These are phyloP conservation scores for Lactarius vividus DNA, from an alignment of 768 basidiomycete genomes.

Conservation along the genomic window DNA sequence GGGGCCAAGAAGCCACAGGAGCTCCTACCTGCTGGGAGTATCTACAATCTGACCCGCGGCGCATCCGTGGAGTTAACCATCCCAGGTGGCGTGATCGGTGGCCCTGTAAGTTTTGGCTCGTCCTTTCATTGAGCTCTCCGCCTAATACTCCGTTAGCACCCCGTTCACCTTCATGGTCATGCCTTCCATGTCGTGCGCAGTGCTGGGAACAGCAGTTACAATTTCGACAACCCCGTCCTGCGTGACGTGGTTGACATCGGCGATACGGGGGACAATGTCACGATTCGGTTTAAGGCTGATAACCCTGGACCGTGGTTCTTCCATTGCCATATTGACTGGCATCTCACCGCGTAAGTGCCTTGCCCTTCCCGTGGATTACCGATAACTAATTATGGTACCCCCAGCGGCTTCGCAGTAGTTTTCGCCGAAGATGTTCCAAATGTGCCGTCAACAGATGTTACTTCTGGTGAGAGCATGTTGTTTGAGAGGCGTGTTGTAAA, in stretches of 20 bases:
- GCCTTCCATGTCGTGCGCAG: constrained; percentile 28
- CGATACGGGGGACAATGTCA: constrained; percentile 12
- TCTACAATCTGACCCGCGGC: constrained; percentile 6
- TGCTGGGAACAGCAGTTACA: constrained; percentile 20
- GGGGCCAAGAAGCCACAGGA: constrained; percentile 6
- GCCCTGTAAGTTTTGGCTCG: constrained; percentile 8
- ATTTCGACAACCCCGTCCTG: constrained; percentile 26
- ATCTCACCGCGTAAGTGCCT: constrained; percentile 23
- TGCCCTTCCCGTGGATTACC: background rate
- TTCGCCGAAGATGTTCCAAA: constrained; percentile 7
- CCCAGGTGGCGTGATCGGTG: constrained; percentile 13
- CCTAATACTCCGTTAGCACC: constrained; percentile 11
- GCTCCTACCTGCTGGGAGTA: constrained; percentile 14
- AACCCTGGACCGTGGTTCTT: constrained; percentile 33
- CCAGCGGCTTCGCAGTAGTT: constrained; percentile 14
- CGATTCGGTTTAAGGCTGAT: constrained; percentile 33
- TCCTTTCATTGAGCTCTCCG: background rate
- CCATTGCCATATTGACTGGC: constrained; percentile 35
- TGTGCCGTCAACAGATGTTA: background rate
- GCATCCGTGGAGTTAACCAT: constrained; percentile 13
- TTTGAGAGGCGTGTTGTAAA: background rate
- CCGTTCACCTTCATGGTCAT: constrained; percentile 23
- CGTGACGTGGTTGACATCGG: constrained; percentile 28
- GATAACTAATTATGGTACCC: background rate
- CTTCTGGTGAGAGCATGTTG: background rate